A percentile compares a stretch with the other conserved stretches of the same genome.
Evolutionary conservation across 768 basidiomycete species (phyloP).

Genomic region (Leucocoprinus birnbaumii): DNA sequence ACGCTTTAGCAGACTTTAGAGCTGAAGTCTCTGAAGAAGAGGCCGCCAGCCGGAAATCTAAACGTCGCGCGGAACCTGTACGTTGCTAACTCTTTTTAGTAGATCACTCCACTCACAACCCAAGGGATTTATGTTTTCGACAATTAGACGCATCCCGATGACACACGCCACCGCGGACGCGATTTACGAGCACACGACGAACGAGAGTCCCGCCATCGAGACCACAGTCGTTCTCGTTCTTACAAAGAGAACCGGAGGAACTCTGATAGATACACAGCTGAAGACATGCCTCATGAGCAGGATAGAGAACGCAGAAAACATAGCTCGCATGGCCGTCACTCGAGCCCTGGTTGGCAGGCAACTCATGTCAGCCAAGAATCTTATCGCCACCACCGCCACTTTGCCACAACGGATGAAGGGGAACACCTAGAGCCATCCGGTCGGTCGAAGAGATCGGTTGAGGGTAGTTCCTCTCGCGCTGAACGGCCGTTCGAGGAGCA

Average conservation of each 20-base stretch:
- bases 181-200: not conserved
- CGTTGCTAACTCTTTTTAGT: not conserved
- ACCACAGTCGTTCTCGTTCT: not conserved
- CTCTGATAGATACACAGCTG: not conserved
- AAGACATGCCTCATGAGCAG: not conserved
- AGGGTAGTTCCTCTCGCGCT: not conserved
- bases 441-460: not conserved
- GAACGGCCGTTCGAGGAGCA: not conserved
- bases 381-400: not conserved
- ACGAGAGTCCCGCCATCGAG: not conserved
- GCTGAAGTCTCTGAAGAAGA: conserved; percentile 3
- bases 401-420: too few relatives aligned
- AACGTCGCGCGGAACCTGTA: not conserved
- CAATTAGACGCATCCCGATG: not conserved
- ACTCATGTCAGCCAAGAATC: too few relatives aligned
- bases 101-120: not conserved
- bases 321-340: not conserved
- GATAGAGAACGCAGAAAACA: not conserved
- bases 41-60: not conserved
- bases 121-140: not conserved
- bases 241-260: not conserved
- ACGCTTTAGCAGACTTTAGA: conserved; percentile 5
- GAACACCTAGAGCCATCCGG: not conserved
- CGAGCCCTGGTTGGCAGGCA: not conserved
- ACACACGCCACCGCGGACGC: not conserved